These are phyloP conservation scores for apple (Malus domestica) DNA, from an alignment of 306 rosid genomes.

Conservation along the genomic window DNA sequence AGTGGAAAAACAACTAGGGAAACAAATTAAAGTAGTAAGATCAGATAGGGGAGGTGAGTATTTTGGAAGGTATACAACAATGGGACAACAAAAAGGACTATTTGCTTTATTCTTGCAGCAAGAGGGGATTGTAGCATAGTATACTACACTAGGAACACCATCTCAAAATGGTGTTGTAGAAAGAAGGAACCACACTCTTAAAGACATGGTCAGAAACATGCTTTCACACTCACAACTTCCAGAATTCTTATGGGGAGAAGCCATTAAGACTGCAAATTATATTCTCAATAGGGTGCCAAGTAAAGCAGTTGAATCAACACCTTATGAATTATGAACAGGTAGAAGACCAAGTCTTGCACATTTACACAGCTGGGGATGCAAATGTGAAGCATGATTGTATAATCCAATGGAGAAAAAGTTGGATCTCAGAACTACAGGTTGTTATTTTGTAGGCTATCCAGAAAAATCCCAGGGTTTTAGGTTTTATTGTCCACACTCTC, in stretches of 20 bases:
- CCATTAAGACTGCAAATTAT: background rate
- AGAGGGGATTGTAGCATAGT: too few relatives aligned
- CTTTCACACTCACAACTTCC: background rate
- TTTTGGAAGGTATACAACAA: too few relatives aligned
- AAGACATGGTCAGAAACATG: background rate
- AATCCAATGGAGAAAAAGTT: background rate
- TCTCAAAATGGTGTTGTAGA: too few relatives aligned
- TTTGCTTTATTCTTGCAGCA: too few relatives aligned
- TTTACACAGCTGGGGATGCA: background rate
- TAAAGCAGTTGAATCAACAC: background rate
- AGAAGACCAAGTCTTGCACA: background rate
- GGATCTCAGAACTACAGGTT: background rate
- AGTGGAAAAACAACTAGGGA: too few relatives aligned
- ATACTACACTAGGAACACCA: too few relatives aligned
- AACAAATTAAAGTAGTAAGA: too few relatives aligned
- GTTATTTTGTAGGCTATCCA: background rate
- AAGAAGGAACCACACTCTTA: background rate
- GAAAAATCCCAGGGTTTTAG: background rate
- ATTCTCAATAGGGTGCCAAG: background rate
- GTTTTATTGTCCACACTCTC: background rate
- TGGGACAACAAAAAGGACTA: too few relatives aligned
- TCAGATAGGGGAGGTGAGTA: too few relatives aligned
- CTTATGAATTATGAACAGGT: background rate
- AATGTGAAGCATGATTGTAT: background rate
- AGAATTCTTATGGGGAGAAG: background rate